Evolutionary conservation across 148 eudicot species (phyloP), one percentile per base, ranked within the genome.

Genomic region (Camellia lanceoleosa): DNA sequence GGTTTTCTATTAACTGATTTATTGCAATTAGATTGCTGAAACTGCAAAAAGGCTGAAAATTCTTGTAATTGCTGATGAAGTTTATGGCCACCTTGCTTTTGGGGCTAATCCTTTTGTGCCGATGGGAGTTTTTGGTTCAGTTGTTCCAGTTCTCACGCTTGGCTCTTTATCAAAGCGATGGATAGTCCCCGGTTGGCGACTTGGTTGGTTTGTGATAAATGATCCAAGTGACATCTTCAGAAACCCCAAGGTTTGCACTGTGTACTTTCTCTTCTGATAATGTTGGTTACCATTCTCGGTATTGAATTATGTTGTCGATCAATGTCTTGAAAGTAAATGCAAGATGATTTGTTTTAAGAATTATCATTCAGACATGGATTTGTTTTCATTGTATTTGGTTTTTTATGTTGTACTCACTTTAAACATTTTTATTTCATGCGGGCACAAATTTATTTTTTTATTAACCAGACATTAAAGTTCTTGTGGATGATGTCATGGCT

Each of bases 101-200:
- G 98, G 97, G 58, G 81, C 71, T 70, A 92, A 83, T 71, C 95
- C 93, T n/a, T 97, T 97, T 81, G 87, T 97, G 43, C 90, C 98
- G 3, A 94, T 97, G 98, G 99, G 98, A 63, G 86, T 81, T 38
- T 94, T 97, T 78, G 98, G 95, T 54, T 89, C 93, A 0, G 80
- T 84, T 75, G 98, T 87, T 68, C 98, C 97, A 2, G 91, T 97
- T 67, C 80, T 97, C 69, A 94, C 98, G 14, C 90, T 94, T 10
- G 97, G 98, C 7, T 94, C 98, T 2, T 81, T 97, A 80, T 92
- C 99, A 3, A 97, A 97, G 89, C 85, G 99, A 80, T 97, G 98
- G 98, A 82, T 97, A 44, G 94, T 97, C 49, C 99, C 99, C 3
- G 99, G 99, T 56, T 97, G 99, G 99, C 87, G 99, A 76, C 94